These are phyloP conservation scores for Blastocystis sp. DNA, from an alignment of 352 stramenopile species.

Conservation along the genomic window DNA sequence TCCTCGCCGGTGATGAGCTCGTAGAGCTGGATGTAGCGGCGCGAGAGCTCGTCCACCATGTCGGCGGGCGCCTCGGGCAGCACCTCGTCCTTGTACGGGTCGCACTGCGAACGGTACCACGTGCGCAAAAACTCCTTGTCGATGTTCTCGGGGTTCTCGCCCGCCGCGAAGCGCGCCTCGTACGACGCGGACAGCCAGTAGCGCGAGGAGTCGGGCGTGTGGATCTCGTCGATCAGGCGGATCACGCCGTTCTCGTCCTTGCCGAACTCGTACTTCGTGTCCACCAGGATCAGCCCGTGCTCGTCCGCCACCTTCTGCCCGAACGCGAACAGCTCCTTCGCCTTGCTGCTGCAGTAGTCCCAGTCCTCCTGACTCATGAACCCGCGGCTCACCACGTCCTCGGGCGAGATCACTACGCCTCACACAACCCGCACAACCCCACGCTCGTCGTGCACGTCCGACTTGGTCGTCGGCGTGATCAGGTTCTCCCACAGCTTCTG, in stretches of 20 bases:
- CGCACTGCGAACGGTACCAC: constrained; percentile 94
- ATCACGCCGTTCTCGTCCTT: constrained; percentile 84
- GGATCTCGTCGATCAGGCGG: constrained; percentile 93
- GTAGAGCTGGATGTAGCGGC: constrained; percentile 94
- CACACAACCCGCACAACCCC: constrained; percentile 94
- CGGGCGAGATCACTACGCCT: constrained; percentile 91
- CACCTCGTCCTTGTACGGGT: constrained; percentile 91
- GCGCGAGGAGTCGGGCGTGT: constrained; percentile 94
- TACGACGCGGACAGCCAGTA: constrained; percentile 78
- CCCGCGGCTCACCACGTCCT: constrained; percentile 85
- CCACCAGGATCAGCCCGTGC: constrained; percentile 91
- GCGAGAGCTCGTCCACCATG: constrained; percentile 90
- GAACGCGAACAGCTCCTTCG: constrained; percentile 86
- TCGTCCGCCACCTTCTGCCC: constrained; percentile 84
- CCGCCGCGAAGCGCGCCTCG: constrained; percentile 71
- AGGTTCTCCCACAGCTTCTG: constrained; percentile 79
- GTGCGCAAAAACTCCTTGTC: constrained; percentile 98
- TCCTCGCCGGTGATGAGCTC: constrained; percentile 92
- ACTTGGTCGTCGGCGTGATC: constrained; percentile 85
- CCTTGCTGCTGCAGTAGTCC: constrained; percentile 86
- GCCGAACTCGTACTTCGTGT: constrained; percentile 93
- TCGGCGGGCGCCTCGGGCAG: constrained; percentile 90
- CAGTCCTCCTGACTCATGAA: constrained; percentile 93
- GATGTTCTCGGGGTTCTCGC: constrained; percentile 92
- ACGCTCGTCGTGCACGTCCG: constrained; percentile 74